Evolutionary conservation across 2,329 filamentous ascomycete genomes (phyloP).

Genomic region (Cordyceps cateniannulata): DNA sequence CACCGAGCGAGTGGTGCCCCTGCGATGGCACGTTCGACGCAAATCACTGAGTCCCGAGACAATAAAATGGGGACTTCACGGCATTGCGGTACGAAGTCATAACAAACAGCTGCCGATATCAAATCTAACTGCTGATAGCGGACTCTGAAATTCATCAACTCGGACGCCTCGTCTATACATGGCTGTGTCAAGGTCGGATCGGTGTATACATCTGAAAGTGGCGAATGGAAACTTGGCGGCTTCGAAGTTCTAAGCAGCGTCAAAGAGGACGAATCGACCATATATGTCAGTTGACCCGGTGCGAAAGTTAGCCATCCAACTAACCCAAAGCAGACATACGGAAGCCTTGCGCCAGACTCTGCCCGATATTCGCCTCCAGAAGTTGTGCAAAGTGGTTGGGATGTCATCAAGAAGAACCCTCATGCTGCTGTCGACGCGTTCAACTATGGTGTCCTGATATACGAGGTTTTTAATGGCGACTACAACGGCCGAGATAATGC

Average conservation of each 20-base stretch:
- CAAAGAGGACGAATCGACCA: conserved; percentile 90
- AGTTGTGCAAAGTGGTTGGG: conserved; percentile 82
- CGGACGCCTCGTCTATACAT: conserved; percentile 86
- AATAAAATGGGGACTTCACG: conserved; percentile 91
- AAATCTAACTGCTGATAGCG: conserved; percentile 44
- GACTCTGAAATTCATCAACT: conserved; percentile 93
- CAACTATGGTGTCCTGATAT: conserved; percentile 75
- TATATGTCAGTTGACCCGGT: conserved; percentile 54
- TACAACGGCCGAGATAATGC: conserved; percentile 73
- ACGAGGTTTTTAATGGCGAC: conserved; percentile 85
- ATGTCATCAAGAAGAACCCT: conserved; percentile 76
- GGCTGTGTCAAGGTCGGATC: conserved; percentile 80
- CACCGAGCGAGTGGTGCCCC: conserved; percentile 79
- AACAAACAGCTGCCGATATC: not conserved
- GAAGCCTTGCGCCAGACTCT: conserved; percentile 79
- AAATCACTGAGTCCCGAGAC: conserved; percentile 87
- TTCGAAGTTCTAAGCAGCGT: conserved; percentile 92
- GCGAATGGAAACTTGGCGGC: conserved; percentile 94
- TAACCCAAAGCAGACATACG: conserved; percentile 59
- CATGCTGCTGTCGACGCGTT: conserved; percentile 81
- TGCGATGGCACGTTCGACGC: conserved; percentile 84
- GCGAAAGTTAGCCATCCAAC: not conserved
- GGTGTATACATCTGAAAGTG: conserved; percentile 89
- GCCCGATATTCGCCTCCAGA: conserved; percentile 83
- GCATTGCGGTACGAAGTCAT: conserved; percentile 58